Evolutionary conservation across 2,329 filamentous ascomycete genomes (phyloP).

Genomic region (Podosphaera aphanis): DNA sequence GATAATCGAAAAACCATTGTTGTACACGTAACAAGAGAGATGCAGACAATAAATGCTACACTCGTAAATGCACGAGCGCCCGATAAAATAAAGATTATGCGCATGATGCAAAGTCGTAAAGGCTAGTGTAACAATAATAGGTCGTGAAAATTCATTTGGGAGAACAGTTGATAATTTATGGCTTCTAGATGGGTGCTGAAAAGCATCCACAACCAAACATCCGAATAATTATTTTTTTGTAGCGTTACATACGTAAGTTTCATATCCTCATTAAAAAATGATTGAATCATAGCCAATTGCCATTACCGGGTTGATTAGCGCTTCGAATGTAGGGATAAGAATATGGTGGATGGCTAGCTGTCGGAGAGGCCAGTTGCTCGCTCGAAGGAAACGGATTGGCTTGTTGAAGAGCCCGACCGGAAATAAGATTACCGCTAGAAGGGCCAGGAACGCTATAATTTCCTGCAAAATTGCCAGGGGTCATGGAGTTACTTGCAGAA

Average conservation of each 20-base stretch:
- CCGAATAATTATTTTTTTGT: constrained; percentile 16
- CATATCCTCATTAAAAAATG: constrained; percentile 15
- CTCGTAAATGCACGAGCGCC: constrained; percentile 12
- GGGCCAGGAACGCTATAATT: constrained; percentile 8
- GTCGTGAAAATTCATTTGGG: constrained; percentile 17
- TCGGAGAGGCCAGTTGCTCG: constrained; percentile 8
- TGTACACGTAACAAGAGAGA: constrained; percentile 15
- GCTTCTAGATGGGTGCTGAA: constrained; percentile 2
- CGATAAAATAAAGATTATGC: constrained; percentile 8
- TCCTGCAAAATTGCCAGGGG: constrained; percentile 11
- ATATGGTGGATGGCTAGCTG: constrained; percentile 8
- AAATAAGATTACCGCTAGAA: constrained; percentile 6
- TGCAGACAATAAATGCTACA: constrained; percentile 7
- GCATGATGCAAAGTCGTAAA: constrained; percentile 7
- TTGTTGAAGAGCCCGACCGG: constrained; percentile 6
- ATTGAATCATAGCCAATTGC: constrained; percentile 14
- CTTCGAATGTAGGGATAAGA: constrained; percentile 13
- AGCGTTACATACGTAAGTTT: constrained; percentile 18
- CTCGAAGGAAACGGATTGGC: constrained; percentile 9
- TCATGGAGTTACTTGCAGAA: constrained; percentile 10
- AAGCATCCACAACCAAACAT: constrained; percentile 2
- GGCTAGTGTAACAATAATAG: constrained; percentile 17
- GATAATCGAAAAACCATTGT: constrained; percentile 13
- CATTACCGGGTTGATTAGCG: constrained; percentile 9
- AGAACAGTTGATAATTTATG: constrained; percentile 15